Evolutionary conservation across 2,329 filamentous ascomycete genomes (phyloP).

Genomic region (Monosporascus cannonballus): DNA sequence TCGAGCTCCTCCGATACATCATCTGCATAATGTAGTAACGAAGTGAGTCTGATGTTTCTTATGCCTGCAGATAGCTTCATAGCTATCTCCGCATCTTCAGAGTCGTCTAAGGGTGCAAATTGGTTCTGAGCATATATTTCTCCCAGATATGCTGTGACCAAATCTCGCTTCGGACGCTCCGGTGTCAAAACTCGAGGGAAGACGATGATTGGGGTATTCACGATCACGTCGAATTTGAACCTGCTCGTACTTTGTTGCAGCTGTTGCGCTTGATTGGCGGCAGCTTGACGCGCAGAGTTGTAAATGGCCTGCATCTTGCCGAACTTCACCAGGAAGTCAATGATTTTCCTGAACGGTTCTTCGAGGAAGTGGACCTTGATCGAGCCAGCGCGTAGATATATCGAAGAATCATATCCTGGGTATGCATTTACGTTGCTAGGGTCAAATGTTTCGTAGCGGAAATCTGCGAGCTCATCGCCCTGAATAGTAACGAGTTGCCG

Average conservation of each 20-base stretch:
- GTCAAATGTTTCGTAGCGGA: slow-evolving; percentile 96
- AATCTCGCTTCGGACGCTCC: slow-evolving; percentile 66
- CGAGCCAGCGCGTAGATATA: slow-evolving; percentile 85
- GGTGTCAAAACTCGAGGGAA: slow-evolving; percentile 76
- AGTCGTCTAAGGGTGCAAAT: slow-evolving; percentile 79
- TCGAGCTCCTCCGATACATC: slow-evolving; percentile 78
- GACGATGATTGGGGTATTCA: slow-evolving; percentile 93
- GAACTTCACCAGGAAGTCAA: slow-evolving; percentile 97
- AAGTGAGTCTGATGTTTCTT: slow-evolving; percentile 84
- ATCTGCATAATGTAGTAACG: slow-evolving; percentile 74
- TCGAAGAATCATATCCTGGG: slow-evolving; percentile 89
- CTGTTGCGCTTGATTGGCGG: slow-evolving; percentile 87
- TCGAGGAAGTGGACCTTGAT: slow-evolving; percentile 96
- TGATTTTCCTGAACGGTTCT: slow-evolving; percentile 95
- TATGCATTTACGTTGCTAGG: slow-evolving; percentile 62
- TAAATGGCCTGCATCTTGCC: slow-evolving; percentile 99
- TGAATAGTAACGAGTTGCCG: slow-evolving; percentile 90
- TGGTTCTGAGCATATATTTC: slow-evolving; percentile 97
- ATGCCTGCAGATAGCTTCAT: slow-evolving; percentile 91
- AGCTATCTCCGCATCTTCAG: slow-evolving; percentile 63
- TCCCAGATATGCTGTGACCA: slow-evolving; percentile 87
- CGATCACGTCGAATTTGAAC: slow-evolving; percentile 87
- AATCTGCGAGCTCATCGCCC: slow-evolving; percentile 91
- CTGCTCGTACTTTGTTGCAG: slow-evolving; percentile 85
- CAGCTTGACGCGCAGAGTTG: slow-evolving; percentile 91